Conservation (phyloP, 768 basidiomycete genomes). For the Termitomyces sp. region DNA sequence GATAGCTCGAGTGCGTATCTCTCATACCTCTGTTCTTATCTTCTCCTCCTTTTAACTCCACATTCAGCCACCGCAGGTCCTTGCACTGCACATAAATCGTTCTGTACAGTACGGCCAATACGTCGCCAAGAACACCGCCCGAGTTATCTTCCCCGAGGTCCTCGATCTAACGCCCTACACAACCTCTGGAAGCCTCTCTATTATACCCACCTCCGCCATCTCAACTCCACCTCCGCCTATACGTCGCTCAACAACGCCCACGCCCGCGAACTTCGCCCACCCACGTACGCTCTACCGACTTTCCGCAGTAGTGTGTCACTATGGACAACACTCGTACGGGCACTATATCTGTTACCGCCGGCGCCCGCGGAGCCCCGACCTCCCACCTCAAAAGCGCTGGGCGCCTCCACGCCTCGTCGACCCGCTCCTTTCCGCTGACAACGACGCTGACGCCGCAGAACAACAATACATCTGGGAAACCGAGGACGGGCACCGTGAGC, state of each 20-base stretch:
- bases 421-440: slow-evolving; percentile 18
- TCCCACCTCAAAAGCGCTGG: slow-evolving; percentile 32
- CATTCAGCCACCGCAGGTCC: slow-evolving; percentile 75
- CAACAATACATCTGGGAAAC: slow-evolving; percentile 53
- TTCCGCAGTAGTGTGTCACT: slow-evolving; percentile 85
- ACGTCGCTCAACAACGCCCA: slow-evolving; percentile 48
- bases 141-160: slow-evolving; percentile 77
- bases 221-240: slow-evolving; percentile 52
- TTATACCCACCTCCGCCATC: slow-evolving; percentile 62
- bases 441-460: slow-evolving; percentile 17
- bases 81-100: slow-evolving; percentile 88
- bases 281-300: slow-evolving; percentile 82
- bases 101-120: slow-evolving; percentile 76
- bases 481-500: slow-evolving; percentile 27
- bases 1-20: slow-evolving; percentile 70
- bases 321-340: slow-evolving; percentile 87
- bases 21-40: neutral
- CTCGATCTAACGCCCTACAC: slow-evolving; percentile 88
- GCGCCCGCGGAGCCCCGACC: slow-evolving; percentile 53
- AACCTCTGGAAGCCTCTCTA: slow-evolving; percentile 74
- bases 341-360: slow-evolving; percentile 92
- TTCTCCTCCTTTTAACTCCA: neutral
- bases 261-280: slow-evolving; percentile 43
- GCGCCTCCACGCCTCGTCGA: slow-evolving; percentile 28
- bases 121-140: slow-evolving; percentile 80